These are phyloP conservation scores for Ceratocystis harringtonii DNA, from an alignment of 2,329 filamentous ascomycete genomes.

Conservation along the genomic window DNA sequence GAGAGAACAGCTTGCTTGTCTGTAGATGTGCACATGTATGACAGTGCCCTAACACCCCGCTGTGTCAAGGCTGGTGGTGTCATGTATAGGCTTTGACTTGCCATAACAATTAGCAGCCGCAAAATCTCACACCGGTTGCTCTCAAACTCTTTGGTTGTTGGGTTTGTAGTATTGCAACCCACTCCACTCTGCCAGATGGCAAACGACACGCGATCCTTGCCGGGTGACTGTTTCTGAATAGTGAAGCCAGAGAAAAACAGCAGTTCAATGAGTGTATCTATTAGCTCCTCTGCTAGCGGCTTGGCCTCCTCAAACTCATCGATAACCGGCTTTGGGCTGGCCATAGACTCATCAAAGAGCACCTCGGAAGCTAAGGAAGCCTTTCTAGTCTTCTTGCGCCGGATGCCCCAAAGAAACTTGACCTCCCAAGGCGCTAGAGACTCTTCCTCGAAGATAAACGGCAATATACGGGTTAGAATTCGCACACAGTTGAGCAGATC, in stretches of 20 bases:
- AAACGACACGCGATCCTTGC: slow-evolving; percentile 70
- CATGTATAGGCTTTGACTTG: slow-evolving; percentile 89
- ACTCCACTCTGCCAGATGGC: slow-evolving; percentile 98
- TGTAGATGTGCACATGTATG: slow-evolving; percentile 72
- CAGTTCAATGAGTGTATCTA: slow-evolving; percentile 77
- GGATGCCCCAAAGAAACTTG: slow-evolving; percentile 74
- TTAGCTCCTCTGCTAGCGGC: slow-evolving; percentile 79
- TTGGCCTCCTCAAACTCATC: slow-evolving; percentile 68
- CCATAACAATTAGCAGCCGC: slow-evolving; percentile 67
- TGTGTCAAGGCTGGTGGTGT: slow-evolving; percentile 64
- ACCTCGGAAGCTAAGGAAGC: slow-evolving; percentile 56
- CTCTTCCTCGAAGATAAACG: slow-evolving; percentile 84
- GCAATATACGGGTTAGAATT: slow-evolving; percentile 74
- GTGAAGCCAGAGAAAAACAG: slow-evolving; percentile 89
- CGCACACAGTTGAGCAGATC: slow-evolving; percentile 94
- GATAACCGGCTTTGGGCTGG: slow-evolving; percentile 28
- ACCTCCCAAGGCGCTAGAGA: slow-evolving; percentile 75
- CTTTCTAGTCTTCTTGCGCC: slow-evolving; percentile 56
- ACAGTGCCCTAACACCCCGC: slow-evolving; percentile 68
- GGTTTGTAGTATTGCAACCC: slow-evolving; percentile 78
- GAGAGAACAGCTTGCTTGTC: slow-evolving; percentile 89
- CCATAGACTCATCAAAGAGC: slow-evolving; percentile 63
- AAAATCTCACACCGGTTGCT: slow-evolving; percentile 85
- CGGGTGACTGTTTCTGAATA: slow-evolving; percentile 54
- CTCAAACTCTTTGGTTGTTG: slow-evolving; percentile 82